Conservation (phyloP, 139 green algal species). For the Tetraselmis chui region DNA sequence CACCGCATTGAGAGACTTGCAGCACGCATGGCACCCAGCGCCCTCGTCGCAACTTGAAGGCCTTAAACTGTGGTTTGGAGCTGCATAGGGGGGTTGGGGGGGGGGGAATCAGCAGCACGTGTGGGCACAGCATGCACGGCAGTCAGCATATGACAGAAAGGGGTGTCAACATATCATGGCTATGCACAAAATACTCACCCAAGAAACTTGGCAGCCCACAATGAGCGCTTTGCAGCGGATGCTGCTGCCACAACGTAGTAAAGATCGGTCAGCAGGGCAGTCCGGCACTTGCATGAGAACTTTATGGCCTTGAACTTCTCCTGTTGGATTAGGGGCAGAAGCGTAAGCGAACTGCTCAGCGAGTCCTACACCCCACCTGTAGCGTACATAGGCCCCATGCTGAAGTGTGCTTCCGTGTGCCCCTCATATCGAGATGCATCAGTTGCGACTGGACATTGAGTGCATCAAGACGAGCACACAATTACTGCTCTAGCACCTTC, state of each 20-base stretch:
- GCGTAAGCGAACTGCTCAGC: too few species aligned
- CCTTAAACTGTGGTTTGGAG: background rate
- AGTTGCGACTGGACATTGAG: background rate
- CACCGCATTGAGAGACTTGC: constrained; percentile 37
- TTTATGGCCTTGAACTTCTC: constrained; percentile 68
- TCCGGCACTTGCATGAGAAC: constrained; percentile 61
- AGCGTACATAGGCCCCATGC: too few species aligned
- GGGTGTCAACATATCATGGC: too few species aligned
- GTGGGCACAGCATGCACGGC: too few species aligned
- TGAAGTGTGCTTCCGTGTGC: too few species aligned
- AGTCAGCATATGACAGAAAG: too few species aligned
- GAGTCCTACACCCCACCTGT: background rate
- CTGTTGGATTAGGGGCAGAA: too few species aligned
- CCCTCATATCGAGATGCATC: background rate
- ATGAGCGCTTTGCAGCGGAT: constrained; percentile 19
- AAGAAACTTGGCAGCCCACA: constrained; percentile 31
- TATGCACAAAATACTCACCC: too few species aligned
- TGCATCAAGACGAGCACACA: background rate
- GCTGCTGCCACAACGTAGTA: constrained; percentile 52
- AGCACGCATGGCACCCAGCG: constrained; percentile 43
- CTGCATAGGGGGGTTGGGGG: background rate
- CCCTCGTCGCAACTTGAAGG: constrained; percentile 29
- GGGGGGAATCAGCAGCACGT: background rate
- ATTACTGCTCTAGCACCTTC: constrained; percentile 24
- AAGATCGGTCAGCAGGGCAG: constrained; percentile 64